Percentiles rank a stretch among this genome's conserved stretches.
phyloP scores from a whole-genome alignment of 495 filamentous ascomycete species.

The Podospora australis region DNA sequence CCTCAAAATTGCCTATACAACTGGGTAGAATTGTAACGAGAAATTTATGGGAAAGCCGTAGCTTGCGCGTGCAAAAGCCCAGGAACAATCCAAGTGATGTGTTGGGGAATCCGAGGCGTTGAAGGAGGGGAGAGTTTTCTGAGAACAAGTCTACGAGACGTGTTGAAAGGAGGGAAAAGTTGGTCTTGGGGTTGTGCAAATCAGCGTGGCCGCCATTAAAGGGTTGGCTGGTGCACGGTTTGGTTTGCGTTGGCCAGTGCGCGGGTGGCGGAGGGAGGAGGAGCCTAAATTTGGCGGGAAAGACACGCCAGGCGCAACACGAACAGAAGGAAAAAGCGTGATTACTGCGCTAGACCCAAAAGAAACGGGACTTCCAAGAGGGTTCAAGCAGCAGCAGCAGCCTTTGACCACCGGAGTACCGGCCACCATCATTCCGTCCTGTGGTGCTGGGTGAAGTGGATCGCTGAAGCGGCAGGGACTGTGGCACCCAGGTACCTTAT shows the following conservation, averaged over 20 bases:
- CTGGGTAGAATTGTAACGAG: conserved; percentile 2
- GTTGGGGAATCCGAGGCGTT: conserved; percentile 7
- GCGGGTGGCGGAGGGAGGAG: conserved; percentile 2
- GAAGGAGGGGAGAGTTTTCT: conserved; percentile 7
- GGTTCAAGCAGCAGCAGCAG: too few relatives aligned
- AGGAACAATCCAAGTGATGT: conserved; percentile 3
- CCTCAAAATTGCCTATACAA: conserved; percentile 17
- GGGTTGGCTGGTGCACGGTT: conserved; percentile 7
- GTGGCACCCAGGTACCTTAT: neutral
- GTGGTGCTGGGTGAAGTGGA: too few relatives aligned
- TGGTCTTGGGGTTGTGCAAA: conserved; percentile 16
- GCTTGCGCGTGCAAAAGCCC: conserved; percentile 1
- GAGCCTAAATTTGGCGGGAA: too few relatives aligned
- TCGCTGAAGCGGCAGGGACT: neutral
- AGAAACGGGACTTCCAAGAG: neutral
- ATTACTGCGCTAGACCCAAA: conserved; percentile 3
- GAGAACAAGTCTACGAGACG: conserved; percentile 6
- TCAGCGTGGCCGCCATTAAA: conserved; percentile 42
- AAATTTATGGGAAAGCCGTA: conserved; percentile 4
- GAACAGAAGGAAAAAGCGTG: neutral
- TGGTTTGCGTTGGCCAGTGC: conserved; percentile 11
- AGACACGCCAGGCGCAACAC: too few relatives aligned
- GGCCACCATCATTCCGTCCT: neutral
- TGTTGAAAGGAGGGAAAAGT: conserved; percentile 31
- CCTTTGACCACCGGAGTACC: too few relatives aligned